Conservation (phyloP, 768 basidiomycete genomes). For the Lactarius indigo region DNA sequence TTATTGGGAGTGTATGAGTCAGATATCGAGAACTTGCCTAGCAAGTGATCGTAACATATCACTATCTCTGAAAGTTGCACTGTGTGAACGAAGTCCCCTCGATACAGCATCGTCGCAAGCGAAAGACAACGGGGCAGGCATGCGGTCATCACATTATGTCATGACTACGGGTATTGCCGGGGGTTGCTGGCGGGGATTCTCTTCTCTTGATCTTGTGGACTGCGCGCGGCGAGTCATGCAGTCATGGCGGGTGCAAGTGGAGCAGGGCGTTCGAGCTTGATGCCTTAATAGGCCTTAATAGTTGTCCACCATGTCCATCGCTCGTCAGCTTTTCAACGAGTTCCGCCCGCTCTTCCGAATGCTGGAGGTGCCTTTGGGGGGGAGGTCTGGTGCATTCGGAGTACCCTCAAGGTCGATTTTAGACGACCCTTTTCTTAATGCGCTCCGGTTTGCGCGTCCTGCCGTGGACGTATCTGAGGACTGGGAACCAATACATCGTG, state of each 20-base stretch:
- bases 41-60: conserved; percentile 53
- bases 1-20: not conserved
- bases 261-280: not conserved
- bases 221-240: not conserved
- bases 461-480: conserved; percentile 68
- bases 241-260: not conserved
- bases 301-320: conserved; percentile 52
- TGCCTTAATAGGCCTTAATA: too few relatives aligned
- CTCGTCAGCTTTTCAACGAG: conserved; percentile 63
- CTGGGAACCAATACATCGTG: conserved; percentile 58
- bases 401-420: conserved; percentile 39
- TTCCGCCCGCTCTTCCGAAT: conserved; percentile 72
- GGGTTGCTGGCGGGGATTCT: not conserved
- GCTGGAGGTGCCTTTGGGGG: conserved; percentile 65
- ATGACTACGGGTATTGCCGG: conserved; percentile 8
- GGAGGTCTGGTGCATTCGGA: conserved; percentile 32
- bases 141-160: too few relatives aligned
- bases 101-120: conserved; percentile 32
- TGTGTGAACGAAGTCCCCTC: conserved; percentile 58
- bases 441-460: conserved; percentile 39
- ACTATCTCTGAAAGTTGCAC: conserved; percentile 49
- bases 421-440: conserved; percentile 48
- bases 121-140: not conserved
- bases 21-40: conserved; percentile 37
- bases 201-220: too few relatives aligned